phyloP scores from a whole-genome alignment of 2,329 filamentous ascomycete genomes.

The Nigrospora oryzae region DNA sequence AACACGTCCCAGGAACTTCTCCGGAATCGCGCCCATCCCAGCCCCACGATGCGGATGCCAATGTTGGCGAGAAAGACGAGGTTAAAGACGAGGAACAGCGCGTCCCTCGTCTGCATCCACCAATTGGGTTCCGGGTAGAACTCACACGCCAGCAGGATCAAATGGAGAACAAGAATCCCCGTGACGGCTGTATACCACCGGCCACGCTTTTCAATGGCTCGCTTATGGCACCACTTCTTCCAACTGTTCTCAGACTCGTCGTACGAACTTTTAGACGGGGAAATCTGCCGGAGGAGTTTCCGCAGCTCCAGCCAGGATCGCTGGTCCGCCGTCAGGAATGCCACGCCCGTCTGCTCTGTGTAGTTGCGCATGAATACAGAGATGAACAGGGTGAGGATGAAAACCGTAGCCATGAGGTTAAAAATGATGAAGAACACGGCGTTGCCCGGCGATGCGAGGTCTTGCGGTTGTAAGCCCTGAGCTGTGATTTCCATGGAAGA shows the following conservation, averaged over 20 bases:
- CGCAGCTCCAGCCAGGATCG: constrained; percentile 93
- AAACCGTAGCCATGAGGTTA: constrained; percentile 92
- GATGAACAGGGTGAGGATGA: constrained; percentile 93
- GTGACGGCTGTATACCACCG: constrained; percentile 85
- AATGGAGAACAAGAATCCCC: constrained; percentile 68
- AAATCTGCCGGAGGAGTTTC: constrained; percentile 86
- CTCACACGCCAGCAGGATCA: constrained; percentile 76
- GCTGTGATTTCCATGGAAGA: constrained; percentile 75
- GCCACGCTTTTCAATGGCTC: constrained; percentile 88
- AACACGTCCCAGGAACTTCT: constrained; percentile 95
- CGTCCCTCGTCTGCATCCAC: constrained; percentile 67
- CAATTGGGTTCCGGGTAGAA: constrained; percentile 65
- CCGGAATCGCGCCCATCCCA: constrained; percentile 87
- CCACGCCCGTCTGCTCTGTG: constrained; percentile 95
- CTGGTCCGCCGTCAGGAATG: constrained; percentile 90
- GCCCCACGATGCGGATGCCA: constrained; percentile 71
- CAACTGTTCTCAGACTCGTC: constrained; percentile 67
- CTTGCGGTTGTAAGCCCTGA: constrained; percentile 61
- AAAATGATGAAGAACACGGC: constrained; percentile 92
- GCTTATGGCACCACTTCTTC: constrained; percentile 91
- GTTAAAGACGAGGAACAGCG: constrained; percentile 73
- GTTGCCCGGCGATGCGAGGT: constrained; percentile 68
- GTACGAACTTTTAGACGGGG: constrained; percentile 86
- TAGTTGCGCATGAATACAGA: constrained; percentile 99
- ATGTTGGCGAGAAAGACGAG: constrained; percentile 79